Evolutionary conservation across 306 rosid species (phyloP).

Genomic region (Abrus precatorius): DNA sequence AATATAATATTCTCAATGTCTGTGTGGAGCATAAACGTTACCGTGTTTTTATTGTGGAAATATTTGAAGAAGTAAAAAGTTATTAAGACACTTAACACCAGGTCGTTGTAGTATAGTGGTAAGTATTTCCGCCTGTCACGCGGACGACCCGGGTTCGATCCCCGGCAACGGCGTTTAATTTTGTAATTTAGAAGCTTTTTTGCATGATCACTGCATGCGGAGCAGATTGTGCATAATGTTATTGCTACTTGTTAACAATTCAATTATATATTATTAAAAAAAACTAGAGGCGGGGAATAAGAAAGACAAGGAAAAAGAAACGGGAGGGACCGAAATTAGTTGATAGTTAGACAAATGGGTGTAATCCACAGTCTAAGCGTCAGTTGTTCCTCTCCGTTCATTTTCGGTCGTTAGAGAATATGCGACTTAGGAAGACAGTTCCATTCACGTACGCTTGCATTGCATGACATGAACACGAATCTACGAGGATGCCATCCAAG

Average conservation of each 20-base stretch:
- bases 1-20: too few species aligned
- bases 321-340: constrained; percentile 44
- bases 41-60: too few species aligned
- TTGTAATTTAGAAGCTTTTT: not conserved
- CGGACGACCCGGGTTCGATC: constrained; percentile 36
- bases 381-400: constrained; percentile 60
- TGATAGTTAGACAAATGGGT: not conserved
- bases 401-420: constrained; percentile 45
- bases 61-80: too few species aligned
- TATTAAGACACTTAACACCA: too few species aligned
- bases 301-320: not conserved
- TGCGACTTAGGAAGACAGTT: constrained; percentile 39
- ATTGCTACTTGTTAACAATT: not conserved
- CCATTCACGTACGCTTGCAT: not conserved
- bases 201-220: too few species aligned
- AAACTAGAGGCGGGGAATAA: constrained; percentile 12
- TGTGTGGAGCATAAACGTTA: too few species aligned
- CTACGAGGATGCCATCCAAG: constrained; percentile 25
- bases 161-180: constrained; percentile 16
- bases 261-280: not conserved
- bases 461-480: not conserved
- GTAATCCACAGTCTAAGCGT: constrained; percentile 42
- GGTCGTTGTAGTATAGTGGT: not conserved
- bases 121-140: too few species aligned
- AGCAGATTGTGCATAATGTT: not conserved